Conservation (phyloP, 1,284 basidiomycete genomes). For the Phellopilus nigrolimitatus region DNA sequence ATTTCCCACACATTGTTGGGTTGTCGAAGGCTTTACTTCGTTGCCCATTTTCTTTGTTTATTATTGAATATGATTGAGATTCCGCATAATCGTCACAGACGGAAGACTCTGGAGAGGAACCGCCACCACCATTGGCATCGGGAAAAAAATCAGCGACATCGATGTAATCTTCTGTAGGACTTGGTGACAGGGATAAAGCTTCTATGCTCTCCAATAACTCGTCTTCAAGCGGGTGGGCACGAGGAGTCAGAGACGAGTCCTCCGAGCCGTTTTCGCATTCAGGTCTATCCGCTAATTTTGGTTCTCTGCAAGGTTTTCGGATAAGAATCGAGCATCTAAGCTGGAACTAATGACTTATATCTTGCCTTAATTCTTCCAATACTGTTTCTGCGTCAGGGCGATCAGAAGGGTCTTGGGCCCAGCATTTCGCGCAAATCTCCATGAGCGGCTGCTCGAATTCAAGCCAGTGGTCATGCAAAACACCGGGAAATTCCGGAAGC, state of each 20-base stretch:
- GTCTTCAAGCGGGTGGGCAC: neutral
- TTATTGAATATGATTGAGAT: no score
- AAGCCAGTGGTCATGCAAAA: neutral
- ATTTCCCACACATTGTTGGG: neutral
- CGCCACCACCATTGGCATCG: neutral
- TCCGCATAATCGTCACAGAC: no score
- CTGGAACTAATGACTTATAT: no score
- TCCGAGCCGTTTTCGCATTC: neutral
- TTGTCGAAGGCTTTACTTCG: no score
- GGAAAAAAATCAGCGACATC: neutral
- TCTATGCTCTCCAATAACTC: neutral
- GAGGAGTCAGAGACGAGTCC: slow-evolving; percentile 1
- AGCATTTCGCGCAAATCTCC: slow-evolving; percentile 4
- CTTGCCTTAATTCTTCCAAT: neutral
- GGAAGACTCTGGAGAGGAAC: neutral
- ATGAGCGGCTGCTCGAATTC: neutral
- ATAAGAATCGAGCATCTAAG: no score
- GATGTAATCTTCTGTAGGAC: neutral
- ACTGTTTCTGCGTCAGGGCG: slow-evolving; percentile 4
- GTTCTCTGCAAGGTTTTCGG: neutral
- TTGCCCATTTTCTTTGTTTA: no score
- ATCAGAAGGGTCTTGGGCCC: neutral
- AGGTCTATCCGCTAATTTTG: neutral
- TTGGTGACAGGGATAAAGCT: neutral
- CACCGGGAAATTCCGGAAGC: neutral